Base-by-base conservation (phyloP, 768 basidiomycete genomes). In the Asterophora parasitica region DNA sequence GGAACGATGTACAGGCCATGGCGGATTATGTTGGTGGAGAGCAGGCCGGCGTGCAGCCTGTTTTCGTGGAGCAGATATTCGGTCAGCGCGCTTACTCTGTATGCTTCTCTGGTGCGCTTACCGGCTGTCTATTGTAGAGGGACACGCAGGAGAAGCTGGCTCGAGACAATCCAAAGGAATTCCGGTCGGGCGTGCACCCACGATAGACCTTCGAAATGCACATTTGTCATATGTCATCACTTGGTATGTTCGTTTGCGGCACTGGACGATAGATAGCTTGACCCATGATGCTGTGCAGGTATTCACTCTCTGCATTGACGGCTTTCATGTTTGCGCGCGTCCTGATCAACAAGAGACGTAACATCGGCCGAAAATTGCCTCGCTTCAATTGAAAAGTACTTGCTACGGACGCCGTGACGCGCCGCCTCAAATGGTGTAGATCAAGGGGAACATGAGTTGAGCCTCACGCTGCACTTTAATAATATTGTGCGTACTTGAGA, bases 211-310 rank as follows among this genome's bases (percentile, higher is more conserved):
- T 37, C 77, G 96, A 40, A 99, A 99, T 65, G 81, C 91, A 31
- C 96, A 99, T 69, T 75, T 90, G 6, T 93, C 92, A 9, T 99
- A 99, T 67, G 91, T 96, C 4, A 78, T 88, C 11, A 99, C 94
- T 9, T 99, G 96, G 96, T 93, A 61, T 60, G 30, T 41, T 33
- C 28, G 42, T 17, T 23, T 42, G 20, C 16, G 48, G 30, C 48
- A 38, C 44, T 27, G 44, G 0, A 11, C 17, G 33, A 11, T 37
- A 27, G 33, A 11, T 37, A 27, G 28, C 36, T 36, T 20, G 32
- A 35, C 34, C 51, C 17, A 46, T 15, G 46, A 12, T 11, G 12
- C 36, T 15, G 15, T 13, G 34, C 57, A 96, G 94, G 94, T 93
- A 89, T 70, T 82, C 92, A 1, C 72, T 97, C 2, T 94, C 91